Evolutionary conservation across 75 land plant genomes (phyloP), one percentile per base, ranked within the genome.

Genomic region (Adiantum capillusveneris): DNA sequence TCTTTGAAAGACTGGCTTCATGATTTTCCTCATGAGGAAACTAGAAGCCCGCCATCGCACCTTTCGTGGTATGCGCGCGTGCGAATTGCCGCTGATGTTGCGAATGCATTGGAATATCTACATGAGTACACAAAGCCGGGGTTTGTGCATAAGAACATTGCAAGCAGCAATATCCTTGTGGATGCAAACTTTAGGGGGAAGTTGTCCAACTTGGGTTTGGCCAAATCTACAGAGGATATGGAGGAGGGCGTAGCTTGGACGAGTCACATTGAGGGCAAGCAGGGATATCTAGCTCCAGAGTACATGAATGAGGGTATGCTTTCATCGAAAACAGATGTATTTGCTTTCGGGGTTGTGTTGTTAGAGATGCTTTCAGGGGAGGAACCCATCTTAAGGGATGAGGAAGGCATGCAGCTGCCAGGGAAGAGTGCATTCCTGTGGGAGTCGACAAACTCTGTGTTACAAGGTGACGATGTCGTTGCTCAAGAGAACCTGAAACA

Each of bases 281-380:
- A 60, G 44, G 98, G 98, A 14, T 93, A 93, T 69, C 74, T 85
- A 52, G 84, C 94, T 0, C 98, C 98, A 0, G 98, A 93, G 70
- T 88, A 93, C 31, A 48, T 93, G 5, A 55, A 66, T 12, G 84
- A 83, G 34, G 98, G 98, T 6, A 39, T 81, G 1, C 85, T 93
- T 14, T 79, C 85, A 1, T 63, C 87, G 11, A 93, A 79, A 55
- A 79, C 83, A 56, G 98, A 93, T 58, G 87, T 93, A 1, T 93
- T 81, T 63, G 79, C 98, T 0, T 93, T 76, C 31, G 98, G 98
- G 27, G 93, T 93, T 12, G 84, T 93, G 17, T 63, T 93, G 44
- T 79, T 93, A 7, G 88, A 92, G 82, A 75, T 92, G 19, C 26
- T 92, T 0, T 87, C 93, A 0, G 88, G 93, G 25, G 60, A 50